These are phyloP conservation scores for Eucommia ulmoides DNA, from an alignment of 257 asterid genomes.

Conservation along the genomic window DNA sequence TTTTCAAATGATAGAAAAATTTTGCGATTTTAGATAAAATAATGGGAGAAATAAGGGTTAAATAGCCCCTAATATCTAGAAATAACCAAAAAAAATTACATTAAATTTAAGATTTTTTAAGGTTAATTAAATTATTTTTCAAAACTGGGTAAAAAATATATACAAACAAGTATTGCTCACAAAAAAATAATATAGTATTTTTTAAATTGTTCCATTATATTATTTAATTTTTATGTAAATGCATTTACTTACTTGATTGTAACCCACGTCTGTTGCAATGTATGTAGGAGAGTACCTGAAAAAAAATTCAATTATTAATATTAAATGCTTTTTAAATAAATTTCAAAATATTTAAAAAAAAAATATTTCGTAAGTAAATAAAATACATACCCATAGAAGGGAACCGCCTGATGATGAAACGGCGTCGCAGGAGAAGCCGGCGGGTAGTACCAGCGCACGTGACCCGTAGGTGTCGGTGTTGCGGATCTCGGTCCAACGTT, in stretches of 20 bases:
- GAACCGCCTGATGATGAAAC: conserved; percentile 44
- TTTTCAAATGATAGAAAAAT: no score
- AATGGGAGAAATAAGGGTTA: no score
- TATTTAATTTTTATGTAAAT: no score
- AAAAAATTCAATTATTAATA: neutral
- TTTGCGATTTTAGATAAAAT: no score
- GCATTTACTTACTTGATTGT: conserved; percentile 50
- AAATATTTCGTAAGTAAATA: neutral
- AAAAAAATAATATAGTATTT: neutral
- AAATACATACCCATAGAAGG: conserved; percentile 45
- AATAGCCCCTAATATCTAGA: neutral
- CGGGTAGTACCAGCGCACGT: conserved; percentile 74
- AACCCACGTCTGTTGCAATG: conserved; percentile 57
- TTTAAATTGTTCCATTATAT: no score
- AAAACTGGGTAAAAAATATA: neutral
- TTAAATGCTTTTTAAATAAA: no score
- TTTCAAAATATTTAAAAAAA: neutral
- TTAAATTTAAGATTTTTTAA: no score
- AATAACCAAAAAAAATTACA: neutral
- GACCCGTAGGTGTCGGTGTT: conserved; percentile 38
- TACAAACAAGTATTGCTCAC: neutral
- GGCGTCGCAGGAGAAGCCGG: conserved; percentile 14
- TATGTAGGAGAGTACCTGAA: conserved; percentile 59
- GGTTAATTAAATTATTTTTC: neutral
- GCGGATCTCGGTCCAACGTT: conserved; percentile 53